These are phyloP conservation scores for Senecio squalidus DNA, from an alignment of 140 eudicot species.

Conservation along the genomic window DNA sequence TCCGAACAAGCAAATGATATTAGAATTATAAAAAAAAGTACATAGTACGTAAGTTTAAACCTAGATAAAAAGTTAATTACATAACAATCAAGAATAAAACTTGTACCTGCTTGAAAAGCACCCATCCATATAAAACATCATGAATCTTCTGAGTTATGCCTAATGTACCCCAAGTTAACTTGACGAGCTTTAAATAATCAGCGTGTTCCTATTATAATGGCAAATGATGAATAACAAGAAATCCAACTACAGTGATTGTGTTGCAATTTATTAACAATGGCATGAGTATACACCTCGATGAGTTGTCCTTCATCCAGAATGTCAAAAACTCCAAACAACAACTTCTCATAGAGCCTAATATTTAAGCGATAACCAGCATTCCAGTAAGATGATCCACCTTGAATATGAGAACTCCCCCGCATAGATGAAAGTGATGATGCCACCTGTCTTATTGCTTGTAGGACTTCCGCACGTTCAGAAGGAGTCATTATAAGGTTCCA, in stretches of 20 bases:
- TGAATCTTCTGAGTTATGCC: slow-evolving; percentile 81
- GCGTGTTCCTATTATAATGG: slow-evolving; percentile 55
- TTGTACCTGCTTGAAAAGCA: slow-evolving; percentile 91
- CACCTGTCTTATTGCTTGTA: slow-evolving; percentile 58
- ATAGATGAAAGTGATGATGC: slow-evolving; percentile 54
- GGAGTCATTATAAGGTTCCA: slow-evolving; percentile 74
- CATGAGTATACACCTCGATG: slow-evolving; percentile 44
- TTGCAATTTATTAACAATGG: slow-evolving; percentile 1
- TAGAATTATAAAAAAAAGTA: background rate
- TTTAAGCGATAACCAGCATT: slow-evolving; percentile 69
- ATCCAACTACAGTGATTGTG: slow-evolving; percentile 4
- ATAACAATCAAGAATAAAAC: background rate
- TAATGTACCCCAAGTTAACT: slow-evolving; percentile 85
- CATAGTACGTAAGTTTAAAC: background rate
- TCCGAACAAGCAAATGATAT: slow-evolving; percentile 25
- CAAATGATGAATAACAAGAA: slow-evolving; percentile 11
- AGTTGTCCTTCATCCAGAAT: slow-evolving; percentile 87
- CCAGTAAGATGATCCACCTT: slow-evolving; percentile 73
- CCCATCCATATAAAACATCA: slow-evolving; percentile 76
- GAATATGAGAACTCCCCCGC: slow-evolving; percentile 43
- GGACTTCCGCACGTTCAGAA: slow-evolving; percentile 63
- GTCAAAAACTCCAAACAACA: slow-evolving; percentile 77
- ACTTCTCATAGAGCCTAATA: slow-evolving; percentile 76
- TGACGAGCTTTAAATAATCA: slow-evolving; percentile 64
- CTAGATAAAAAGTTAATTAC: too few species aligned